These are phyloP conservation scores for Didymella segeticola DNA, from an alignment of 2,329 filamentous ascomycete species.

Conservation along the genomic window DNA sequence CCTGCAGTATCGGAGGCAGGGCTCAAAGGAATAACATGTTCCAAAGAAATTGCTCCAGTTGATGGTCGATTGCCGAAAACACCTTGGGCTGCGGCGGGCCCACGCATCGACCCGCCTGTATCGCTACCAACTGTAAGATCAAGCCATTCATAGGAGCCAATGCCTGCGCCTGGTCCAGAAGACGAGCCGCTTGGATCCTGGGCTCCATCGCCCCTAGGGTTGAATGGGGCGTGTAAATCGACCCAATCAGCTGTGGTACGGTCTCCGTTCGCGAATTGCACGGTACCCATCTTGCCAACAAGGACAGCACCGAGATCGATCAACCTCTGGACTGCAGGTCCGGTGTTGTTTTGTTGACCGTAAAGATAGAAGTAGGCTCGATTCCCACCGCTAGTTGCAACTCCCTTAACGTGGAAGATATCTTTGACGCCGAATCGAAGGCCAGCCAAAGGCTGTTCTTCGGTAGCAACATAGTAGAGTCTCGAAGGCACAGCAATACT, in stretches of 20 bases:
- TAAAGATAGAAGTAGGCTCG: constrained; percentile 16
- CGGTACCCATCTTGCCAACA: constrained; percentile 60
- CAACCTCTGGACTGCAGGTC: constrained; percentile 19
- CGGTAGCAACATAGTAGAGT: constrained; percentile 15
- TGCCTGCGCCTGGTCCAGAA: constrained; percentile 13
- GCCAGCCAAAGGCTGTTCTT: constrained; percentile 17
- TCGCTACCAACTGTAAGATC: constrained; percentile 24
- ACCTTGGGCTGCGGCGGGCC: constrained; percentile 14
- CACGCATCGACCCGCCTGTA: constrained; percentile 19
- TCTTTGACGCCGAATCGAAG: constrained; percentile 27
- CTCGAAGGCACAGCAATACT: constrained; percentile 17
- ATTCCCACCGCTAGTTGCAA: constrained; percentile 20
- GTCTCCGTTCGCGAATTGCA: constrained; percentile 52
- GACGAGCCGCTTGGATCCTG: constrained; percentile 19
- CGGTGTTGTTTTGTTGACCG: not conserved
- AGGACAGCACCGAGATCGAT: constrained; percentile 44
- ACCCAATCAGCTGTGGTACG: constrained; percentile 34
- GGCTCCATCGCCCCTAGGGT: constrained; percentile 40
- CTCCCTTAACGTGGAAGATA: constrained; percentile 23
- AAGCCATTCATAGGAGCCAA: constrained; percentile 25
- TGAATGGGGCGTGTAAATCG: constrained; percentile 38
- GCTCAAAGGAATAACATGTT: constrained; percentile 19
- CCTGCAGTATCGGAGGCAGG: constrained; percentile 19
- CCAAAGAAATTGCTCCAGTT: constrained; percentile 20
- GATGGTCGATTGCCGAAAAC: constrained; percentile 21